Percentiles rank a stretch among this genome's conserved stretches.
These are phyloP conservation scores for Boletus reticulatus DNA, from an alignment of 768 basidiomycete species.

Conservation along the genomic window DNA sequence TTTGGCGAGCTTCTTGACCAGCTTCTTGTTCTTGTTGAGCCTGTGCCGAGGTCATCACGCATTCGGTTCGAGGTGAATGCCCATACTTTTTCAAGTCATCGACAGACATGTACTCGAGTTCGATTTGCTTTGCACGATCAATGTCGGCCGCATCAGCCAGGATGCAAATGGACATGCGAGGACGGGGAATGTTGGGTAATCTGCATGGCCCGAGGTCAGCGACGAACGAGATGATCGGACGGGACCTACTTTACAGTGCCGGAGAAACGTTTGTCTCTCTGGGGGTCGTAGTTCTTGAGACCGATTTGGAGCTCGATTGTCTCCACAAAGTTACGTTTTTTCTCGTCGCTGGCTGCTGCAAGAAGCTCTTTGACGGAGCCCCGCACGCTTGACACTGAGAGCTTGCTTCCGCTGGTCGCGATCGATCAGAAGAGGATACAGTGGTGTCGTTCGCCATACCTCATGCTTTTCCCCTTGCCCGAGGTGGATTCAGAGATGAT, in stretches of 20 bases:
- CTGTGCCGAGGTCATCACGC: slow-evolving; percentile 36
- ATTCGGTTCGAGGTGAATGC: not conserved
- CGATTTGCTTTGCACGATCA: slow-evolving; percentile 97
- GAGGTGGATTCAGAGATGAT: slow-evolving; percentile 24
- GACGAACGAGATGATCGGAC: not conserved
- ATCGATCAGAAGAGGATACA: not conserved
- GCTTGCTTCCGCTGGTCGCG: slow-evolving; percentile 56
- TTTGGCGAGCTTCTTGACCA: slow-evolving; percentile 99
- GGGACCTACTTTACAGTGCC: slow-evolving; percentile 94
- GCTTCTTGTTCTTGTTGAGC: slow-evolving; percentile 99
- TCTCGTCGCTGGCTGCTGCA: slow-evolving; percentile 78
- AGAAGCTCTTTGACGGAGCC: slow-evolving; percentile 92
- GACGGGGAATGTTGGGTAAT: slow-evolving; percentile 95
- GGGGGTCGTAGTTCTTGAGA: slow-evolving; percentile 99
- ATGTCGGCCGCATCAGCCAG: slow-evolving; percentile 99
- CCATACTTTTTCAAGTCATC: slow-evolving; percentile 98
- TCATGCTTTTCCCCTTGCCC: slow-evolving; percentile 29
- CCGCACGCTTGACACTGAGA: slow-evolving; percentile 99
- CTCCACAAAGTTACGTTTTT: slow-evolving; percentile 93
- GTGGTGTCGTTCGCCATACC: slow-evolving; percentile 15
- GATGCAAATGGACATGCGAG: slow-evolving; percentile 99
- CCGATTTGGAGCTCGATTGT: slow-evolving; percentile 96
- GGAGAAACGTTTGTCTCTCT: slow-evolving; percentile 99
- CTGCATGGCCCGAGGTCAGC: slow-evolving; percentile 37
- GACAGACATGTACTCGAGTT: slow-evolving; percentile 98